These are phyloP conservation scores for Aspergillus texensis DNA, from an alignment of 2,329 filamentous ascomycete species.

Conservation along the genomic window DNA sequence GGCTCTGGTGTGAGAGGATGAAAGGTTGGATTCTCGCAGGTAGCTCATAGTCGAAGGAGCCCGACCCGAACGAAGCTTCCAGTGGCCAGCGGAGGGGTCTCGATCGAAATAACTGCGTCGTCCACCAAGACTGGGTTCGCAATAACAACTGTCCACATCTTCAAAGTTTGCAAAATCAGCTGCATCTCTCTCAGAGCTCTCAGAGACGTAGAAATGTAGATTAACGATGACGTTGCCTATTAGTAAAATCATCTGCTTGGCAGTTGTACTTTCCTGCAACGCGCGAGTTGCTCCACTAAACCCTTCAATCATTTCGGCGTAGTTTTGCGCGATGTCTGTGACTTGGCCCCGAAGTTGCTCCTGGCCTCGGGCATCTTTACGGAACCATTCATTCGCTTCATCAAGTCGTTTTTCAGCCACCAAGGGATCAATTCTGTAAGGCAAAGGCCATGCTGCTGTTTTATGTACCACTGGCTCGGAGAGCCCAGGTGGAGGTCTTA, in stretches of 20 bases:
- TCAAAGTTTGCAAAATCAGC: constrained; percentile 22
- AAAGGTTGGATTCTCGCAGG: neutral
- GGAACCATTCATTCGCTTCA: constrained; percentile 29
- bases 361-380: constrained; percentile 21
- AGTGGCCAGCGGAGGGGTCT: constrained; percentile 15
- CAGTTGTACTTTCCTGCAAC: constrained; percentile 8
- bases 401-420: constrained; percentile 9
- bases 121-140: constrained; percentile 17
- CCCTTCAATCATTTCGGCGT: constrained; percentile 16
- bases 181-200: constrained; percentile 9
- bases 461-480: constrained; percentile 6
- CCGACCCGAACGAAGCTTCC: constrained; percentile 8
- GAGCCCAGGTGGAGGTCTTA: constrained; percentile 23
- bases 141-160: constrained; percentile 14
- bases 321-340: constrained; percentile 18
- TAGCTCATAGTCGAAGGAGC: neutral
- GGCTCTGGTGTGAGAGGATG: neutral
- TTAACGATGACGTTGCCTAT: constrained; percentile 27
- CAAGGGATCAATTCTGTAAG: neutral
- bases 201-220: constrained; percentile 22
- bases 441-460: neutral
- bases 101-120: constrained; percentile 28
- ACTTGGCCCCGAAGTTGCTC: constrained; percentile 23
- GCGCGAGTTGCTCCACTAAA: neutral
- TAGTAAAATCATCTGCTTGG: constrained; percentile 22